These are phyloP conservation scores for Kazachstania bromeliacearum DNA, from an alignment of 805 yeast species.

Conservation along the genomic window DNA sequence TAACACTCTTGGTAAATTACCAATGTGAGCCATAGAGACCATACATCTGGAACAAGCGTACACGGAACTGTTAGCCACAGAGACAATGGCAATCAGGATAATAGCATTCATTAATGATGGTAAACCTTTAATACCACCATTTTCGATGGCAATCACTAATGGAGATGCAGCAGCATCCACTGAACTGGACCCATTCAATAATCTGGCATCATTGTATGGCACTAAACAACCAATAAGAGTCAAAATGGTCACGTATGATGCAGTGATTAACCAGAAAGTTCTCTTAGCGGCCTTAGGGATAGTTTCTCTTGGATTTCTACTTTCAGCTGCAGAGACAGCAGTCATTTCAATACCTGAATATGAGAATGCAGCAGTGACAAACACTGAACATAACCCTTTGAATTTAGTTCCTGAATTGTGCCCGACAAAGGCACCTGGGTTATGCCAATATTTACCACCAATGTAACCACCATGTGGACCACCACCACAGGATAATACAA, in stretches of 20 bases:
- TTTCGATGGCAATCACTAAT: constrained; percentile 59
- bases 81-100: constrained; percentile 55
- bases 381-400: constrained; percentile 45
- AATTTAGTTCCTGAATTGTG: constrained; percentile 31
- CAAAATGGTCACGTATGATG: constrained; percentile 56
- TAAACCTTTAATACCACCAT: constrained; percentile 57
- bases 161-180: constrained; percentile 63
- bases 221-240: constrained; percentile 58
- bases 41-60: constrained; percentile 63
- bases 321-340: constrained; percentile 72
- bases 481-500: constrained; percentile 40
- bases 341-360: constrained; percentile 68
- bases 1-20: constrained; percentile 50
- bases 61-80: constrained; percentile 67
- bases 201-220: constrained; percentile 43
- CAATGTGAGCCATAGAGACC: constrained; percentile 57
- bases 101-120: constrained; percentile 67
- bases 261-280: constrained; percentile 70
- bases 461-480: constrained; percentile 35
- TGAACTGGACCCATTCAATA: constrained; percentile 39
- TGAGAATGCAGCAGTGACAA: constrained; percentile 53
- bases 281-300: constrained; percentile 72
- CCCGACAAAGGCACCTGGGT: constrained; percentile 57
- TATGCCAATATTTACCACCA: constrained; percentile 38
- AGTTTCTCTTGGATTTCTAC: constrained; percentile 54